Base-by-base conservation (phyloP, 306 rosid species). In the Quercus berberidifolia region DNA sequence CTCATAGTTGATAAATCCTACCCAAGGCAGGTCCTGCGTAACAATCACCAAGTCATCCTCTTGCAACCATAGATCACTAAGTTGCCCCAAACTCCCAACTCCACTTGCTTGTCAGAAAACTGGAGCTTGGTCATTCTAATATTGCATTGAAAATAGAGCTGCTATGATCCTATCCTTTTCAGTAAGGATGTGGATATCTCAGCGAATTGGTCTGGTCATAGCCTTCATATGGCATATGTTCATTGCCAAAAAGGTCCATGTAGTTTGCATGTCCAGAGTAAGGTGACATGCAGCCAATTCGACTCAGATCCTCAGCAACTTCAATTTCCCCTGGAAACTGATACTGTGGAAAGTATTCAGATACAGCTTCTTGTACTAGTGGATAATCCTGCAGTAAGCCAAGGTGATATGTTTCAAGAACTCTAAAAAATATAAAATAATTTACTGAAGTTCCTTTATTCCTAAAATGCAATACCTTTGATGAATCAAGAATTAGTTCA, bases 401-500 rank as follows among this genome's bases (percentile, higher is more conserved):
- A 62, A 69, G 74, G 41, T 76, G 46, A 68, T n/a, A 26, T 25
- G 74, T 79, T 80, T 74, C 69, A 68, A 43, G 84, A 51, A 67
- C 11, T 25, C 55, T 69, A 20, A 10, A 63, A 33, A 78, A 41
- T 54, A 20, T 55, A 21, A 41, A 55, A 30, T 23, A 58, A 58
- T 55, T 68, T 57, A 13, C 11, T 54, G 17, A 72, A 19, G 5
- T 76, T 56, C 41, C 30, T 72, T 74, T 33, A 35, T 60, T 80
- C 69, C n/a, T 72, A 64, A 23, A 3, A 60, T 10, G 69, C 12
- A 63, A 65, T 76, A 94, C 98, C 97, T 90, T 94, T 13, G 96
- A 92, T 62, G 98, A 90, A 84, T 94, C 98, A 23, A 94, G 94
- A 82, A 92, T 92, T 57, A 90, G 77, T 43, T 92, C 97, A 23